Percentiles rank a stretch among this genome's conserved stretches.
phyloP scores from a whole-genome alignment of 305 asterid genomes.

The Fraxinus floribunda region DNA sequence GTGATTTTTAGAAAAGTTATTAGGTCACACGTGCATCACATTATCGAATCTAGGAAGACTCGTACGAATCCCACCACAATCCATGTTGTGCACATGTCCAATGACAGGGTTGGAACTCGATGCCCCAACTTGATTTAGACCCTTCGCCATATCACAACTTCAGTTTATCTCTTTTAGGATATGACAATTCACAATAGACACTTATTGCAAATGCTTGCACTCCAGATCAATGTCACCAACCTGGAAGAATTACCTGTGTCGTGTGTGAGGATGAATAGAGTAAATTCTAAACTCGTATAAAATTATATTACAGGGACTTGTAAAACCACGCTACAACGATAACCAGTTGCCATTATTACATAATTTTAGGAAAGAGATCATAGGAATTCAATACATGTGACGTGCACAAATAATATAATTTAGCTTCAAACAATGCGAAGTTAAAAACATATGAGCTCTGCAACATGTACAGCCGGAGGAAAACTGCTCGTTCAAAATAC shows the following conservation, averaged over 20 bases:
- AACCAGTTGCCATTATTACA: neutral
- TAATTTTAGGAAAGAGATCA: neutral
- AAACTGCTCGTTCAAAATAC: neutral
- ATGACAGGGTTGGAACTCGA: neutral
- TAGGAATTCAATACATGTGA: neutral
- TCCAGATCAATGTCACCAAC: neutral
- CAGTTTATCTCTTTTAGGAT: neutral
- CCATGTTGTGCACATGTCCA: neutral
- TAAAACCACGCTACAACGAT: neutral
- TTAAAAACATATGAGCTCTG: neutral
- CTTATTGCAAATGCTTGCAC: neutral
- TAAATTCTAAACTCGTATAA: no score
- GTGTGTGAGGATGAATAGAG: neutral
- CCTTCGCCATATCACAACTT: neutral
- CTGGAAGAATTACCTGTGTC: neutral
- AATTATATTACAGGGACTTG: neutral
- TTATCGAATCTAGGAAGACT: neutral
- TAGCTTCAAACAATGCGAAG: neutral
- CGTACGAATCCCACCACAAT: neutral
- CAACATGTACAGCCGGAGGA: neutral
- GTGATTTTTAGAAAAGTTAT: neutral
- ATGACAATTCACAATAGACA: neutral
- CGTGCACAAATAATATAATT: neutral
- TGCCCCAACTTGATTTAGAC: neutral
- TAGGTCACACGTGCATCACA: neutral